Evolutionary conservation across 2,329 filamentous ascomycete genomes (phyloP), one percentile per base, ranked within the genome.

Genomic region (Paracamarosporium sp.): DNA sequence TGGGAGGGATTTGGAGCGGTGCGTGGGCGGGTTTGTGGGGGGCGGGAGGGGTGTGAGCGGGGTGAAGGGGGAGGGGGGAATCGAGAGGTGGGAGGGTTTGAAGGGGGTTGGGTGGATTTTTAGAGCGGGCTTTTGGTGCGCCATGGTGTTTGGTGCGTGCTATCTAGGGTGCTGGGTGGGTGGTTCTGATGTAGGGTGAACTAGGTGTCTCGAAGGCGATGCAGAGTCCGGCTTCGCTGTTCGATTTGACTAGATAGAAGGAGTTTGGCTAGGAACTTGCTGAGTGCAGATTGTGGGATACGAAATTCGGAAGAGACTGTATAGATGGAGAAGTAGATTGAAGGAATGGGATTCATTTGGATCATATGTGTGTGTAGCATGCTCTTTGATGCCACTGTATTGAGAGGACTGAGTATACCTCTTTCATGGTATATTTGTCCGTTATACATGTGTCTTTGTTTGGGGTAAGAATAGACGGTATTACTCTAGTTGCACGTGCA

Each of bases 61-160:
- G 1, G 79, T 78, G 69, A 79, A 81, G 1, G 80, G 79, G 0
- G 79, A 80, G 0, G 78, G 75, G 8, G 79, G 79, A 28, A 80
- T 78, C 24, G 79, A 69, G 30, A 82, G 78, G 11, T 67, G 58
- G 5, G 80, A 81, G 36, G 79, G 71, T 62, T 76, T 78, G 70
- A 77, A 81, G 7, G 79, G 78, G 1, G 73, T 61, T 5, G 78
- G 69, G 17, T 70, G 67, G 50, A 81, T 78, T 15, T 64, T 61
- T 5, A 73, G 64, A 0, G 38, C 28, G 17, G 46, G 40, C 17
- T 25, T 20, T 55, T 57, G 38, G 45, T 53, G 28, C 38, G 44
- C 12, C 53, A 60, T 61, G 25, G 33, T 52, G 57, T n/a, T n/a
- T n/a, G 15, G 27, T 27, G 12, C 15, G 15, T 5, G 2, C 7